Evolutionary conservation across 2,329 filamentous ascomycete species (phyloP), one percentile per base, ranked within the genome.

Genomic region (Pseudocercospora musae): DNA sequence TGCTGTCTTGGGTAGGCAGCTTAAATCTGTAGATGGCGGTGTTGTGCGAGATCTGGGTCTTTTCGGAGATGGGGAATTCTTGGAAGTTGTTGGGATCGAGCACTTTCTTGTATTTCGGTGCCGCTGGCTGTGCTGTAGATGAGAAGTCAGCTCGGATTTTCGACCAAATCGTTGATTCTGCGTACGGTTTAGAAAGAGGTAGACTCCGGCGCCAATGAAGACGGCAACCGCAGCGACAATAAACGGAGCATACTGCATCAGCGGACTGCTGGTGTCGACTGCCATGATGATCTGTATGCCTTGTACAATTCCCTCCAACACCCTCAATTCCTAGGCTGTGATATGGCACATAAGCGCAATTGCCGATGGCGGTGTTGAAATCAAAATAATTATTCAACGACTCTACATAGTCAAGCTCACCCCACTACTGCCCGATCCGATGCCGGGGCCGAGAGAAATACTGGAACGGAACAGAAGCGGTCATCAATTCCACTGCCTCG

Each of bases 1-100:
- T 92, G 70, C 90, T 86, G 71, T 82, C 89, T 44, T 88, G 81
- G 57, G 84, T 84, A 61, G 93, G 93, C 44, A 99, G 90, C 68
- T 85, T 84, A 82, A 98, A 97, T 74, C 95, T 92, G 84, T 98
- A 99, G 90, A 99, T 96, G 78, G 94, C 93, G 64, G 96, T 94
- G 83, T 99, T 99, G 86, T 98, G 95, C 31, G 94, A 96, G 73
- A 98, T 89, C 69, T 96, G 85, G 13, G 89, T 98, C 86, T 97
- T 98, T 79, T 98, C 91, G 78, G 90, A 89, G 71, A 99, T 88
- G 76, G 91, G 89, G 75, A 97, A 97, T 62, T 96, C 86, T 77
- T 97, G 92, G 85, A 96, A 97, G 56, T 84, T 84, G 70, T 88
- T 87, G 31, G 93, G 92, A 81, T 94, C 94, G 71, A 99, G 86